A percentile compares a stretch with the other conserved stretches of the same genome.
Evolutionary conservation across 2,329 filamentous ascomycete species (phyloP).

Genomic region (Monilinia fructigena): DNA sequence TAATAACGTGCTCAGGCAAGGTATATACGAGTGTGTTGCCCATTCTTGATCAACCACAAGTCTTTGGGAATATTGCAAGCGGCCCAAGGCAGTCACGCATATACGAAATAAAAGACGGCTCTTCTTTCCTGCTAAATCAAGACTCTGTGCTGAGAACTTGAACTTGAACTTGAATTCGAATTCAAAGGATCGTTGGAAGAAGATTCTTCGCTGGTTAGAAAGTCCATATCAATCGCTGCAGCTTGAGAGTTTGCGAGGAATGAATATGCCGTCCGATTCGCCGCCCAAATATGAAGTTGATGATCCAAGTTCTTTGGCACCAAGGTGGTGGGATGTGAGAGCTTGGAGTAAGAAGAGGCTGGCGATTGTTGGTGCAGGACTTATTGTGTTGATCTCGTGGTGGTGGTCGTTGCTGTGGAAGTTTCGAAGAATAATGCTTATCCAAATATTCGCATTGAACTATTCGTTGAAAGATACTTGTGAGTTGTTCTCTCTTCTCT

Average conservation of each 20-base stretch:
- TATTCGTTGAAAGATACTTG: conserved; percentile 46
- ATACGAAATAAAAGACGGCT: conserved; percentile 21
- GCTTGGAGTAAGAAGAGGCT: conserved; percentile 55
- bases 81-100: not conserved
- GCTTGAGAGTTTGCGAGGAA: conserved; percentile 23
- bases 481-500: conserved; percentile 27
- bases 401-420: conserved; percentile 47
- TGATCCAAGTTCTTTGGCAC: conserved; percentile 25
- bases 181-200: not conserved
- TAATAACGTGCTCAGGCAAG: not conserved
- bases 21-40: not conserved
- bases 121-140: not conserved
- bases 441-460: conserved; percentile 45
- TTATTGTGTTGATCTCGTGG: conserved; percentile 47
- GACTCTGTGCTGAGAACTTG: not conserved
- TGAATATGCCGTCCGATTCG: conserved; percentile 19
- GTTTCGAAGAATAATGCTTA: conserved; percentile 43
- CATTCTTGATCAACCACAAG: not conserved
- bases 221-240: conserved; percentile 25
- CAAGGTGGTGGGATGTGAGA: conserved; percentile 48
- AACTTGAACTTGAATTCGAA: not conserved
- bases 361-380: conserved; percentile 44
- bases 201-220: conserved; percentile 6
- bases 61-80: not conserved
- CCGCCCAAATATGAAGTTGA: conserved; percentile 32